phyloP scores from a whole-genome alignment of 495 filamentous ascomycete species.

The Lophiostoma macrostomum region DNA sequence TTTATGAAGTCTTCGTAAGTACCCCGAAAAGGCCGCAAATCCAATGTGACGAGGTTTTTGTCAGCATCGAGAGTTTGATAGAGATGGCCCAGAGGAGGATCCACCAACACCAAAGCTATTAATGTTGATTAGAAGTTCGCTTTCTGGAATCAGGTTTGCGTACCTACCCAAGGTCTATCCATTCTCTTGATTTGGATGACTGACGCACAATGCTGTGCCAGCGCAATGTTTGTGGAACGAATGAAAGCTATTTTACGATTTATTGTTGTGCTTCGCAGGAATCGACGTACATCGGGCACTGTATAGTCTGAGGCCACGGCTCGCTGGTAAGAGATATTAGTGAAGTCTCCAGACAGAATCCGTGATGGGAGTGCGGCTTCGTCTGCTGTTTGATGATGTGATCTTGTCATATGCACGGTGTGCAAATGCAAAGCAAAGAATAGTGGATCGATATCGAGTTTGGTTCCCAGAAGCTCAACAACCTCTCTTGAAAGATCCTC shows the following conservation, averaged over 20 bases:
- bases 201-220: slow-evolving; percentile 25
- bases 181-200: neutral
- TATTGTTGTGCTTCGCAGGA: neutral
- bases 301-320: neutral
- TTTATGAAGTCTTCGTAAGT: slow-evolving; percentile 16
- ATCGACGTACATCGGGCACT: neutral
- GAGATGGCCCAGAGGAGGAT: slow-evolving; percentile 12
- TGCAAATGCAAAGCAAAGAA: slow-evolving; percentile 27
- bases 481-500: slow-evolving; percentile 22
- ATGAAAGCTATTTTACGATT: slow-evolving; percentile 15
- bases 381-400: slow-evolving; percentile 9
- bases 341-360: neutral
- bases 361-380: slow-evolving; percentile 14
- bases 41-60: neutral
- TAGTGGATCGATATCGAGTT: slow-evolving; percentile 15
- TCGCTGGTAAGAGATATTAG: slow-evolving; percentile 20
- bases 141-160: neutral
- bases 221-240: neutral
- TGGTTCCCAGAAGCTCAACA: slow-evolving; percentile 16
- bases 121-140: neutral
- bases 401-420: neutral
- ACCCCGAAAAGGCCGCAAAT: slow-evolving; percentile 4
- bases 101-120: slow-evolving; percentile 20
- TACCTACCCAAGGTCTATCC: slow-evolving; percentile 18
- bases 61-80: neutral